Evolutionary conservation across 2,329 filamentous ascomycete genomes (phyloP), one percentile per base, ranked within the genome.

Genomic region (Hansfordia pulvinata): DNA sequence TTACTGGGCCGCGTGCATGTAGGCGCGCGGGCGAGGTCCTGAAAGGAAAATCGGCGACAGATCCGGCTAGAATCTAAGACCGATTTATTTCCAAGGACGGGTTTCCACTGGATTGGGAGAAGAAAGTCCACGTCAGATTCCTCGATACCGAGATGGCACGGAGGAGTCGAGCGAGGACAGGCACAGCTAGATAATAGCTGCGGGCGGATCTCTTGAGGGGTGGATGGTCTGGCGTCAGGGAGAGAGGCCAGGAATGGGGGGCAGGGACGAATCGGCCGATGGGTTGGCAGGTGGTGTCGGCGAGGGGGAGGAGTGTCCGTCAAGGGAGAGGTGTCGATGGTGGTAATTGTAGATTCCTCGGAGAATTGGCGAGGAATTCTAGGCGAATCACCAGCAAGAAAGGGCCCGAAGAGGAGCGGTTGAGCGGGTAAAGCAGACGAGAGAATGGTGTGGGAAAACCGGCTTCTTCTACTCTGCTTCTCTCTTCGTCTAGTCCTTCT

Each of bases 121-220:
- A 37, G n/a, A n/a, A n/a, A n/a, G 40, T 42, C 41, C 40, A 38
- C 40, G 44, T 47, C 41, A 47, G 43, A 48, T 47, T 49, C 45
- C 45, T 40, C 29, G 37, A 14, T 40, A 38, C 36, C 34, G 42
- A 24, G 11, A 29, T 40, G 38, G 41, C 42, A 43, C 39, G 36
- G 40, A 35, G 35, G 41, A 40, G 34, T 12, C 29, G 34, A 32
- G 23, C 30, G 38, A n/a, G n/a, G n/a, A n/a, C n/a, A n/a, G n/a
- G n/a, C n/a, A n/a, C n/a, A n/a, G n/a, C n/a, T n/a, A n/a, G n/a
- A n/a, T n/a, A n/a, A n/a, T n/a, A n/a, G n/a, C n/a, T n/a, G n/a
- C 21, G 21, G 11, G 6, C 12, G 8, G 8, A 4, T 11, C 4
- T 8, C 7, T 6, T 5, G 7, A 4, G 12, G 10, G 21, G 7